Base-by-base conservation (phyloP, 2,329 filamentous ascomycete species). In the Botrytis porri region DNA sequence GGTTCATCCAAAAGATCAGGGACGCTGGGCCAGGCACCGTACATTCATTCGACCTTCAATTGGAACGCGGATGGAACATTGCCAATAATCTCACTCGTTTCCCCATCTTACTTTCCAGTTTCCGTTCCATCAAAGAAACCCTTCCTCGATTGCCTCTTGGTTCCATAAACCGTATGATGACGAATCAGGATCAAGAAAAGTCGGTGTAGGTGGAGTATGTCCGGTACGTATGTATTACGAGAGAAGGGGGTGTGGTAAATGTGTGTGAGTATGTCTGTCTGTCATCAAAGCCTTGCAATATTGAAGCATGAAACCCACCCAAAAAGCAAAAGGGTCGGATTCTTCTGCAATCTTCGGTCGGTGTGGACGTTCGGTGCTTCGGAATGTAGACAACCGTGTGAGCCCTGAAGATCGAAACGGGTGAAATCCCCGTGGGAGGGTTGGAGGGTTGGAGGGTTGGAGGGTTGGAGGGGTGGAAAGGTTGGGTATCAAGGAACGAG, bases 181-280 rank as follows among this genome's bases (percentile, higher is more conserved):
- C 64, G 64, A 66, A 66, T 66, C 45, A 54, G 64, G 37, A 54
- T 29, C 64, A 29, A 39, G 16, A 29, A 66, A 64, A 64, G 39
- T 64, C 61, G 61, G 39, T 63, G 61, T 62, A 57, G n/a, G 51
- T 57, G 51, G 51, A 57, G 51, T 32, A 57, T 57, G 51, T 29
- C 7, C 51, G 51, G n/a, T 29, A n/a, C 25, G 51, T 57, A 43
- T 6, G 41, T 18, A 39, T 62, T n/a, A 37, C 60, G 35, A 61
- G 60, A 8, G 8, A n/a, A 16, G 16, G 37, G 37, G 37, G 54
- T 59, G 29, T 54, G 51, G 51, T 29, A 18, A 16, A 14, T 57
- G 12, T 57, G 35, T 39, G 60, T 37, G 12, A 20, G 57, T 35
- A 37, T 41, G 39, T 41, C 39, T 41, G 39, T n/a, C 48, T 16